Percentiles rank a stretch among this genome's conserved stretches.
phyloP scores from a whole-genome alignment of 208 protist species.

The Trypanosoma brucei region DNA sequence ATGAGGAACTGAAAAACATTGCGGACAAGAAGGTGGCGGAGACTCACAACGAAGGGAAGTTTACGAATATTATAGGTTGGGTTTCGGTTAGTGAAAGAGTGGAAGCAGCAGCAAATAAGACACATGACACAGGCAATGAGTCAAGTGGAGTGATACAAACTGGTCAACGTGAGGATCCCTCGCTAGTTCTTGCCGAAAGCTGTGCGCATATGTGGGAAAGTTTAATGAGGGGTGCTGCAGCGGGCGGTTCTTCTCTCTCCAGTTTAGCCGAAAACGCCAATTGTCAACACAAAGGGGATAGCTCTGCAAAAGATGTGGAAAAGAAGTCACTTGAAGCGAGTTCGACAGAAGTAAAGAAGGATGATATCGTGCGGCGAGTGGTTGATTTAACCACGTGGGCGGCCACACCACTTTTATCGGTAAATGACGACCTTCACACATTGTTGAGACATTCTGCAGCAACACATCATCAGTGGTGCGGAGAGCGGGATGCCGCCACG shows the following conservation, averaged over 20 bases:
- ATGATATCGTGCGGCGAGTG: neutral
- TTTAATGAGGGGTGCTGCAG: neutral
- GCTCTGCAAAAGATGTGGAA: no score
- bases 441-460: neutral
- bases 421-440: neutral
- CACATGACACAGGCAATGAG: neutral
- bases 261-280: no score
- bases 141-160: neutral
- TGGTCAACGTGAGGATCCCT: neutral
- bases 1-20: neutral
- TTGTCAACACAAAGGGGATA: no score
- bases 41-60: neutral
- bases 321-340: no score
- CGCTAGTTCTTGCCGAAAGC: neutral
- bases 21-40: neutral
- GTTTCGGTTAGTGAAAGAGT: neutral
- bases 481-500: no score
- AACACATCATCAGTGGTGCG: no score
- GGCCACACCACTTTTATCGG: slow-evolving; percentile 4
- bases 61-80: no score
- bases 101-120: neutral
- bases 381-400: slow-evolving; percentile 7
- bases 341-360: neutral
- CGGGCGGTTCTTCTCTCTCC: no score
- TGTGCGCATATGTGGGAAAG: neutral